Evolutionary conservation across 2,329 filamentous ascomycete genomes (phyloP).

Genomic region (Acarospora socialis): DNA sequence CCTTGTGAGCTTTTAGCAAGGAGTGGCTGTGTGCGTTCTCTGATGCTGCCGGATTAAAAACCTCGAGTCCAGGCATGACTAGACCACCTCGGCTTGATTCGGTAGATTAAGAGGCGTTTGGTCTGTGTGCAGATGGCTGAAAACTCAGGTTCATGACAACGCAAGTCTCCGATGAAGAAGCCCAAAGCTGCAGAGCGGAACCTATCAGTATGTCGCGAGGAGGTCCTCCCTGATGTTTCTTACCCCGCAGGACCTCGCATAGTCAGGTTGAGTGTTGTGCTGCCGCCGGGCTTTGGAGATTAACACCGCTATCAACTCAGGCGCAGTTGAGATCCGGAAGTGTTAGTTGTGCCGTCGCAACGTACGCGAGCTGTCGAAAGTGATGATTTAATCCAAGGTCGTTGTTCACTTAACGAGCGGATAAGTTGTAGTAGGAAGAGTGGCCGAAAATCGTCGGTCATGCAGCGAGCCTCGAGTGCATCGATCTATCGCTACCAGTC

Average conservation of each 20-base stretch:
- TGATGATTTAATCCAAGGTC: neutral
- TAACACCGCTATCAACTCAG: too few relatives aligned
- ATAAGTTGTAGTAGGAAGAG: neutral
- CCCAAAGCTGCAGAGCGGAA: neutral
- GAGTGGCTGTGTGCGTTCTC: conserved; percentile 18
- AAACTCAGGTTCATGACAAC: neutral
- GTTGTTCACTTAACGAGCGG: neutral
- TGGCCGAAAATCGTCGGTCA: neutral
- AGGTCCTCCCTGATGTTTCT: too few relatives aligned
- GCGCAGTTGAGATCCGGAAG: too few relatives aligned
- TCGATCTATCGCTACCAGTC: too few relatives aligned
- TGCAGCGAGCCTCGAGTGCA: neutral
- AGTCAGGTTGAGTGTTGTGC: too few relatives aligned
- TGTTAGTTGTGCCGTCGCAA: neutral
- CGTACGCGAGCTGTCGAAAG: neutral
- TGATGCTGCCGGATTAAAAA: conserved; percentile 18
- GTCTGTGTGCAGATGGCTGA: neutral
- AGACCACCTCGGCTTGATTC: neutral
- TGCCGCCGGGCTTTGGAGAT: too few relatives aligned
- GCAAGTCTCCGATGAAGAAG: neutral
- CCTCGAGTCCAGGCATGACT: conserved; percentile 21
- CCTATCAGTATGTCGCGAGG: too few relatives aligned
- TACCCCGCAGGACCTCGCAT: too few relatives aligned
- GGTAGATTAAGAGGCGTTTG: neutral
- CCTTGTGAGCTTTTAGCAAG: conserved; percentile 27